A percentile compares a stretch with the other conserved stretches of the same genome.
phyloP scores from a whole-genome alignment of 495 filamentous ascomycete genomes.

The Neurospora sp. region DNA sequence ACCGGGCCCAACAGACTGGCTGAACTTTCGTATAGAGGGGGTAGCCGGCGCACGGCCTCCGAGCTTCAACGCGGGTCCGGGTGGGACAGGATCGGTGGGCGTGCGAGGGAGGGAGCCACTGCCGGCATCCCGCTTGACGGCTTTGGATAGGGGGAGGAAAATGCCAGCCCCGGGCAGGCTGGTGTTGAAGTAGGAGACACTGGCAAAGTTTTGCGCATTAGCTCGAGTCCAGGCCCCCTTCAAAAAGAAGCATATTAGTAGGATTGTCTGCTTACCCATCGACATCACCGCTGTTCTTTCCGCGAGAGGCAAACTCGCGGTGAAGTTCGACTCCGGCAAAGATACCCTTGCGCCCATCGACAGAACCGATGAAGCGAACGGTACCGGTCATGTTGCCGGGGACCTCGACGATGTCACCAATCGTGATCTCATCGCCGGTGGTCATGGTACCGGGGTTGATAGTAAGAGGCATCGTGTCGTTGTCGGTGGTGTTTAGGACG shows the following conservation, averaged over 20 bases:
- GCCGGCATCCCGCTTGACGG: conserved; percentile 55
- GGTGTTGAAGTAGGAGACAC: conserved; percentile 76
- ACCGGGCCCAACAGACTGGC: conserved; percentile 76
- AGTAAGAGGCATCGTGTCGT: conserved; percentile 26
- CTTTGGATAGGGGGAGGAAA: conserved; percentile 85
- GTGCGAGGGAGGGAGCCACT: conserved; percentile 50
- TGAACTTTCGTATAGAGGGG: conserved; percentile 59
- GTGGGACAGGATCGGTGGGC: conserved; percentile 55
- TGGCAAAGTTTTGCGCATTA: conserved; percentile 19
- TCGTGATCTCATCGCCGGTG: conserved; percentile 41
- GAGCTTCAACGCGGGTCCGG: conserved; percentile 37
- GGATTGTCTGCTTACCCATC: conserved; percentile 60
- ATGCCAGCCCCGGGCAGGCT: conserved; percentile 73
- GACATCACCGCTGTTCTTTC: conserved; percentile 95
- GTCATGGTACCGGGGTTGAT: conserved; percentile 20
- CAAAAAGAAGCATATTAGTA: neutral
- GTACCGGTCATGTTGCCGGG: conserved; percentile 89
- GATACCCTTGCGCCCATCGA: conserved; percentile 78
- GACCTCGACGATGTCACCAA: conserved; percentile 89
- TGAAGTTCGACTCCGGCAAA: conserved; percentile 95
- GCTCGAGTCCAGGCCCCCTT: neutral
- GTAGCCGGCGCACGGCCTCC: conserved; percentile 53
- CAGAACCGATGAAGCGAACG: conserved; percentile 78
- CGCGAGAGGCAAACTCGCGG: conserved; percentile 64
- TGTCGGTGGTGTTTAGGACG: conserved; percentile 34